Evolutionary conservation across 768 basidiomycete species (phyloP), one percentile per base, ranked within the genome.

Genomic region (Cubamyces sp.): DNA sequence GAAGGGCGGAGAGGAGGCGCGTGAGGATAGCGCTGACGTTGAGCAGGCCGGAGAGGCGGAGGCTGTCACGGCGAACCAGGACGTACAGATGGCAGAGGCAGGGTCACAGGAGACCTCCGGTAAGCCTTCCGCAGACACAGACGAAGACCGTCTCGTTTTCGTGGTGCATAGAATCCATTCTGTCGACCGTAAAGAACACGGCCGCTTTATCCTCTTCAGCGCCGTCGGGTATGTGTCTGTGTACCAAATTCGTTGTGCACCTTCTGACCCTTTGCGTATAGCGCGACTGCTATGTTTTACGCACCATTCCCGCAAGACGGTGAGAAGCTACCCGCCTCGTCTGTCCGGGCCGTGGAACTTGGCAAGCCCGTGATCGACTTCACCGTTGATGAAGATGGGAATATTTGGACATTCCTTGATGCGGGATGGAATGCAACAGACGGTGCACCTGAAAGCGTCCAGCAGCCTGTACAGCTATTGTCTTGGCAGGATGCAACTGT

Each of bases 231-330:
- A 67, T 46, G 14, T 14, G 16, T 34, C 46, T 48, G 28, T 11
- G 11, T 47, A 21, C 4, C 41, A 1, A 6, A 14, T 16, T n/a
- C 3, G 5, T 7, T 37, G 21, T 25, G 37, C 34, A 9, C 19
- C 46, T 34, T 16, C 37, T 8, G 15, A 45, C 9, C 19, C 30
- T 16, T 9, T 21, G n/a, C 42, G 50, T 16, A 55, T 43, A 93
- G 92, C 19, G 83, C 85, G 3, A 86, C 87, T 1, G 90, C 91
- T 0, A 67, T 94, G 11, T 93, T 92, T 72, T 78, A 74, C 51
- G 77, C 76, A 74, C 71, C 65, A 60, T 75, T 70, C 49, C 70
- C 72, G 0, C 51, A 61, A 21, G 52, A 54, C 18, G 64, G 51
- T 16, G 30, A 59, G 43, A 14, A 15, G 42, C 3, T 48, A 53